These are phyloP conservation scores for Claviceps paspali DNA, from an alignment of 2,329 filamentous ascomycete genomes.

Conservation along the genomic window DNA sequence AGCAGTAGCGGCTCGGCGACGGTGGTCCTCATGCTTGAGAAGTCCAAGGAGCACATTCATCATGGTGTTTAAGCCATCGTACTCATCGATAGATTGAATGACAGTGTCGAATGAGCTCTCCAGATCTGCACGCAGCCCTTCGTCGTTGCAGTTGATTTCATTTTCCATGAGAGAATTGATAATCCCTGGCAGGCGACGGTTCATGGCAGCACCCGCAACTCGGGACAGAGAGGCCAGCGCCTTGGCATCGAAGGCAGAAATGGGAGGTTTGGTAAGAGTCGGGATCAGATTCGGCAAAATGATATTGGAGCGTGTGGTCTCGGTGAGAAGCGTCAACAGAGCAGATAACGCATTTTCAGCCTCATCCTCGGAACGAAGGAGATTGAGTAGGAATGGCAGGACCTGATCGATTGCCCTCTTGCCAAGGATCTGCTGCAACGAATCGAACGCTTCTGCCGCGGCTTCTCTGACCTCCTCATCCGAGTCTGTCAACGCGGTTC, in stretches of 20 bases:
- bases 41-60: conserved; percentile 87
- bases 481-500: conserved; percentile 79
- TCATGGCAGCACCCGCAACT: conserved; percentile 84
- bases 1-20: conserved; percentile 62
- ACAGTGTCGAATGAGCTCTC: conserved; percentile 76
- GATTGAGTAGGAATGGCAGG: conserved; percentile 74
- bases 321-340: conserved; percentile 83
- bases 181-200: conserved; percentile 73
- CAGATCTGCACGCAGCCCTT: conserved; percentile 57
- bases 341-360: conserved; percentile 88
- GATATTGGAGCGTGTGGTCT: conserved; percentile 85
- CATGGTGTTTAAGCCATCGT: conserved; percentile 82
- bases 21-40: conserved; percentile 86
- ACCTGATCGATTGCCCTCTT: conserved; percentile 94
- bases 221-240: conserved; percentile 84
- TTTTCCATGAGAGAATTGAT: conserved; percentile 92
- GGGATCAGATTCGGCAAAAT: conserved; percentile 94
- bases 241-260: conserved; percentile 87
- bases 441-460: conserved; percentile 93
- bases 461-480: conserved; percentile 86
- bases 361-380: conserved; percentile 73
- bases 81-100: conserved; percentile 85
- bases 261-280: conserved; percentile 77
- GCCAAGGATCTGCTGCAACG: conserved; percentile 81
- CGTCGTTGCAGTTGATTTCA: conserved; percentile 63